Evolutionary conservation across 345 rosid species (phyloP).

Genomic region (Eucalyptus grandis): DNA sequence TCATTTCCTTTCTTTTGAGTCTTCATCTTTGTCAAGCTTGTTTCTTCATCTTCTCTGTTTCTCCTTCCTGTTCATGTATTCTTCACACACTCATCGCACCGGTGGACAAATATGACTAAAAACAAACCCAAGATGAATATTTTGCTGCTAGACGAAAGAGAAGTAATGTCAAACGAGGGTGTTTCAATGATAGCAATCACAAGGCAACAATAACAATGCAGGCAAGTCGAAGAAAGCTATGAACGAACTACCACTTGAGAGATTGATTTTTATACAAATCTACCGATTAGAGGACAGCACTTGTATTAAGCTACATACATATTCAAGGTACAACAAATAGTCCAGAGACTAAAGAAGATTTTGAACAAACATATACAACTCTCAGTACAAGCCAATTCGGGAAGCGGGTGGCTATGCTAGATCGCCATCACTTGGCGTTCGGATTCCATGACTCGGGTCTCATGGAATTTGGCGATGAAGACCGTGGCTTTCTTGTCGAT

Average conservation of each 20-base stretch:
- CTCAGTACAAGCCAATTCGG: background rate
- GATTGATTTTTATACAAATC: background rate
- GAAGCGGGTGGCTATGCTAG: background rate
- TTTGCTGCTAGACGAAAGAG: background rate
- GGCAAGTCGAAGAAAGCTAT: background rate
- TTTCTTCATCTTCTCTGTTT: too few species aligned
- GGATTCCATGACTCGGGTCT: constrained; percentile 1
- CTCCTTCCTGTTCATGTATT: too few species aligned
- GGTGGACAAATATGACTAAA: background rate
- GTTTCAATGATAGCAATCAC: background rate
- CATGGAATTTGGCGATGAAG: constrained; percentile 47
- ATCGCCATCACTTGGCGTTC: background rate
- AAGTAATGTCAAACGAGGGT: background rate
- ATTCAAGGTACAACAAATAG: background rate
- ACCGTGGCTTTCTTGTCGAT: constrained; percentile 24
- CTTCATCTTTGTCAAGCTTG: too few species aligned
- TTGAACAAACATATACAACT: background rate
- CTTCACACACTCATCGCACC: background rate
- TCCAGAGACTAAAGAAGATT: background rate
- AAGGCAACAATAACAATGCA: background rate
- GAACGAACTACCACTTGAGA: background rate
- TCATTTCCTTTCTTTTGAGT: too few species aligned
- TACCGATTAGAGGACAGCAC: background rate
- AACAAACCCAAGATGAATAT: background rate
- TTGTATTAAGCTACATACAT: background rate